Evolutionary conservation across 495 filamentous ascomycete genomes (phyloP).

Genomic region (Margaritispora aquatica): DNA sequence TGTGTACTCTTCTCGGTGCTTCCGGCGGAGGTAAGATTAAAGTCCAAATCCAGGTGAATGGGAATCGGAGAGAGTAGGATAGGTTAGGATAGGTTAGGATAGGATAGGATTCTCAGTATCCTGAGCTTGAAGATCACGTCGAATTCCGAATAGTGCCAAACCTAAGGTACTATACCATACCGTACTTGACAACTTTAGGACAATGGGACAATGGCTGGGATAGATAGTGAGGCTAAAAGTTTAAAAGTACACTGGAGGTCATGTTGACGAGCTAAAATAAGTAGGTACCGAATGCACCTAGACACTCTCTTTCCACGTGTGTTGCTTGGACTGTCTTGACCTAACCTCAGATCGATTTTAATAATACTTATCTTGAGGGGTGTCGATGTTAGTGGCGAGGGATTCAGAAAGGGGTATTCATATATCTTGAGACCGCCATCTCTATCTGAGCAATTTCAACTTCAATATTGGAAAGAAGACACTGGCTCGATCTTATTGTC

Average conservation of each 20-base stretch:
- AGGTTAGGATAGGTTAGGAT: no score
- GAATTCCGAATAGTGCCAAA: not conserved
- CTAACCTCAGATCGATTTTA: not conserved
- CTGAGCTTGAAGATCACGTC: not conserved
- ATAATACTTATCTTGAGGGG: not conserved
- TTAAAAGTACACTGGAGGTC: not conserved
- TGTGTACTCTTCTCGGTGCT: not conserved
- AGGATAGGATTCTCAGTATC: not conserved
- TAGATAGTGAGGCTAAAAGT: not conserved
- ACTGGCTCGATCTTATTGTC: not conserved
- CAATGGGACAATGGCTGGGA: no score
- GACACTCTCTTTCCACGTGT: not conserved
- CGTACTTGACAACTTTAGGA: no score
- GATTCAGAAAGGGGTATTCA: not conserved
- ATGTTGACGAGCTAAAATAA: not conserved
- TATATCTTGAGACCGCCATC: not conserved
- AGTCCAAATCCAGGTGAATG: not conserved
- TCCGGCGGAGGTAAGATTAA: not conserved
- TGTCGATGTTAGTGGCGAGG: not conserved
- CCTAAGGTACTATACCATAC: no score
- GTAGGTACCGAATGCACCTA: not conserved
- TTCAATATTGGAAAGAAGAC: not conserved
- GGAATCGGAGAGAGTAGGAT: no score
- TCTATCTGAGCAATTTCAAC: not conserved
- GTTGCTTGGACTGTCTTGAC: not conserved